These are phyloP conservation scores for Schizophyllum amplum DNA, from an alignment of 1,284 basidiomycete species.

Conservation along the genomic window DNA sequence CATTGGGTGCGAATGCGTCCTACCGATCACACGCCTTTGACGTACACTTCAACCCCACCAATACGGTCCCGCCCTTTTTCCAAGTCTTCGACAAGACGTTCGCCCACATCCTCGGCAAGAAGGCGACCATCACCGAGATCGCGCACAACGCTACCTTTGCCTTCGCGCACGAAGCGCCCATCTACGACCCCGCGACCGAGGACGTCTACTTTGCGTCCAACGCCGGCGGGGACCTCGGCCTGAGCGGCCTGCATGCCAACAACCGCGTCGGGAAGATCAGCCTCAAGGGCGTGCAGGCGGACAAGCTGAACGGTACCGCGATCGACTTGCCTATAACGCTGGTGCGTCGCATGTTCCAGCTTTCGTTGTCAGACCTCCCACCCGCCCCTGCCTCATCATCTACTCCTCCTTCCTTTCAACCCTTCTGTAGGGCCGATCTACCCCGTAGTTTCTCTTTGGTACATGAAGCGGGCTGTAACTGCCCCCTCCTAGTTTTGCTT, in stretches of 20 bases:
- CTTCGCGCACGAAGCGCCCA: constrained; percentile 69
- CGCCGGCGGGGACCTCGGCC: constrained; percentile 15
- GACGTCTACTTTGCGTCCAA: constrained; percentile 36
- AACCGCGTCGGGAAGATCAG: constrained; percentile 18
- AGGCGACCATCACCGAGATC: constrained; percentile 50
- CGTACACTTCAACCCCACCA: constrained; percentile 40
- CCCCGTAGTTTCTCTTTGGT: not conserved
- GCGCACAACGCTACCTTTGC: constrained; percentile 48
- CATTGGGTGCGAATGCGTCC: no score
- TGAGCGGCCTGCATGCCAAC: constrained; percentile 19
- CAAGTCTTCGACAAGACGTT: constrained; percentile 62
- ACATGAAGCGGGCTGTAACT: not conserved
- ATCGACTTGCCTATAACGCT: no score
- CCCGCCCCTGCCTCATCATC: no score
- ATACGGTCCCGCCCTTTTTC: constrained; percentile 48
- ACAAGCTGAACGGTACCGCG: no score
- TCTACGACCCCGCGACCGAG: constrained; percentile 52
- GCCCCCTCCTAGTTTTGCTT: constrained; percentile 13
- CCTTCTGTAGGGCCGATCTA: no score
- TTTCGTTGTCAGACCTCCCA: no score
- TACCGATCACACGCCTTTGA: no score
- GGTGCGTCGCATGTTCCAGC: no score
- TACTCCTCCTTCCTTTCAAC: no score
- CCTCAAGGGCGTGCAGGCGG: constrained; percentile 26
- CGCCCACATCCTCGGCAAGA: constrained; percentile 47